Percentiles rank a stretch among this genome's conserved stretches.
Conservation (phyloP, 2,329 filamentous ascomycete species). For the Delphinella strobiligena region DNA sequence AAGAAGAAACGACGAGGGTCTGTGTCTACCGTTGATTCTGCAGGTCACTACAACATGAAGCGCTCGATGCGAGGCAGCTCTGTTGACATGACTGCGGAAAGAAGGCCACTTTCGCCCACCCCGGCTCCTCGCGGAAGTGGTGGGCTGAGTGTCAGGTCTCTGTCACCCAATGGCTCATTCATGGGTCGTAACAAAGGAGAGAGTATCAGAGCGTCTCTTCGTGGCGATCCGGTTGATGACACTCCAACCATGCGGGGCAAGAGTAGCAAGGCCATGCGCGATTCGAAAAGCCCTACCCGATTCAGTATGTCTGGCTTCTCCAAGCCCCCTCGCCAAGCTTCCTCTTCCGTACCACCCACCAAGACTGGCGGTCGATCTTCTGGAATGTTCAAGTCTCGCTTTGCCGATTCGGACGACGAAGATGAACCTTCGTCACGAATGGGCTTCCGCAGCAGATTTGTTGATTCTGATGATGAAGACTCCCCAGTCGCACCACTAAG, state of each 20-base stretch:
- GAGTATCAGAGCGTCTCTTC: constrained; percentile 15
- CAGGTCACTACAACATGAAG: constrained; percentile 49
- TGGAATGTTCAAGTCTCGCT: constrained; percentile 39
- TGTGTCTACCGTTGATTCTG: constrained; percentile 23
- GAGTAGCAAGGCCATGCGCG: constrained; percentile 9
- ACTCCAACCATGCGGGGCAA: constrained; percentile 13
- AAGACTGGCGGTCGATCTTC: constrained; percentile 4
- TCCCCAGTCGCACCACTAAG: constrained; percentile 31
- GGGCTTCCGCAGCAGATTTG: constrained; percentile 35
- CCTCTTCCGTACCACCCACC: constrained; percentile 2
- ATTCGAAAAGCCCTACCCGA: constrained; percentile 7
- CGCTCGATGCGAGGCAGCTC: constrained; percentile 55
- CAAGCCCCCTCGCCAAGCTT: not conserved
- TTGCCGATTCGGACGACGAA: constrained; percentile 59
- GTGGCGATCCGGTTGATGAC: constrained; percentile 16
- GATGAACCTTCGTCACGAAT: constrained; percentile 20
- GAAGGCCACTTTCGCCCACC: constrained; percentile 31
- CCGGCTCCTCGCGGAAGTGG: constrained; percentile 24
- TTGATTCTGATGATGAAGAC: constrained; percentile 41
- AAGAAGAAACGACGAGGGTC: constrained; percentile 28
- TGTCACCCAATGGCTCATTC: constrained; percentile 52
- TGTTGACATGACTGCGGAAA: constrained; percentile 26
- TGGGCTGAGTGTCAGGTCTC: constrained; percentile 57
- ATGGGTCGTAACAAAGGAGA: constrained; percentile 26
- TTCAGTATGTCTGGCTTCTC: constrained; percentile 12